Evolutionary conservation across 2,329 filamentous ascomycete species (phyloP).

Genomic region (Claviceps monticola): DNA sequence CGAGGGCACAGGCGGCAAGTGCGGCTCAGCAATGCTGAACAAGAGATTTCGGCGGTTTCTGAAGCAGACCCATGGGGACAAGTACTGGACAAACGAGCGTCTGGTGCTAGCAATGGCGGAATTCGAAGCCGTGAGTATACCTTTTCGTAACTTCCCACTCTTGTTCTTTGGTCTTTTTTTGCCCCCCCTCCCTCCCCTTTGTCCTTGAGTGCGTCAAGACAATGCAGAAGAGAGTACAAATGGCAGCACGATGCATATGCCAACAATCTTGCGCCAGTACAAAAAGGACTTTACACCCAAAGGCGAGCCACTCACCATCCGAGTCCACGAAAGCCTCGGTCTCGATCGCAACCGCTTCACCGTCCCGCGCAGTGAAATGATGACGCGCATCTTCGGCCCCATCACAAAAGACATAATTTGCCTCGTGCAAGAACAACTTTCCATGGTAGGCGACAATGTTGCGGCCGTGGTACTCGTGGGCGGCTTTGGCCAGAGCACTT

Average conservation of each 20-base stretch:
- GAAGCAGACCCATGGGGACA: constrained; percentile 27
- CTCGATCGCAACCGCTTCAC: constrained; percentile 18
- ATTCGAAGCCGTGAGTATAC: constrained; percentile 25
- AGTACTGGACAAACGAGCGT: constrained; percentile 28
- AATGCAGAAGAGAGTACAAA: no score
- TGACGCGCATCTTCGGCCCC: constrained; percentile 34
- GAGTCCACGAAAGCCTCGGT: constrained; percentile 19
- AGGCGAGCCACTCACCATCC: constrained; percentile 22
- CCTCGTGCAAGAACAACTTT: constrained; percentile 27
- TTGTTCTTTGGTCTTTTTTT: no score
- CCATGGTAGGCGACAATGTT: constrained; percentile 20
- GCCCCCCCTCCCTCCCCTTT: no score
- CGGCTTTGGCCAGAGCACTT: constrained; percentile 32
- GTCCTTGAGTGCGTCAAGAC: no score
- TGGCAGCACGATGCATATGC: no score
- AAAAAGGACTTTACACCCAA: constrained; percentile 24
- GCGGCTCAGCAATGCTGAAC: constrained; percentile 36
- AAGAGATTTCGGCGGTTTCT: constrained; percentile 31
- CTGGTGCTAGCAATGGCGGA: constrained; percentile 25
- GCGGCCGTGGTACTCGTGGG: constrained; percentile 32
- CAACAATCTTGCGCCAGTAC: constrained; percentile 12
- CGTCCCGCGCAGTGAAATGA: constrained; percentile 46
- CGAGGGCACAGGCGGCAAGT: constrained; percentile 33
- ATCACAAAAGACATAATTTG: constrained; percentile 29
- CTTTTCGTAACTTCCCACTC: not conserved